Evolutionary conservation across 805 yeast genomes (phyloP), one percentile per base, ranked within the genome.

Genomic region (Saccharomycopsis sp.): DNA sequence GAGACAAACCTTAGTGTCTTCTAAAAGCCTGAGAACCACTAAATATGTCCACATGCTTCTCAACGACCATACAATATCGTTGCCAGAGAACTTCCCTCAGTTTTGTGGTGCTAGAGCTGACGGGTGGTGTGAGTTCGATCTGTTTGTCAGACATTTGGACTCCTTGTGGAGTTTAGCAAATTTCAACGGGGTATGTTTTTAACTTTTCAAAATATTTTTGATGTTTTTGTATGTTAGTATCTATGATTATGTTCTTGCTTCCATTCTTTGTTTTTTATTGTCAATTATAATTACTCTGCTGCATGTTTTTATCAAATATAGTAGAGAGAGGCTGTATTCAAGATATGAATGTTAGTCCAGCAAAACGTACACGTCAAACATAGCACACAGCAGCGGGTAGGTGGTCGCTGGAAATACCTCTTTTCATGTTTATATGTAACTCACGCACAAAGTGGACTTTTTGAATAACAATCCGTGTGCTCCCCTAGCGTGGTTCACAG

Each of bases 101-200:
- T 61, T 40, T 53, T 57, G 56, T 48, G 62, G 60, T 20, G 50
- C 57, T n/a, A 55, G 64, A 56, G 63, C 51, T 29, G 65, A 63
- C 29, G 65, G 65, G 15, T 62, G 65, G 65, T 63, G 65, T 47
- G 58, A 54, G 41, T 52, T 59, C 21, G 57, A 56, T 24, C 34
- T 56, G 14, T 61, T 61, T 34, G 29, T 54, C 34, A 53, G 24
- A 8, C 59, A 61, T 55, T 54, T 61, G 41, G 60, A 51, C 1
- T 47, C 57, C 7, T 57, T 56, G 24, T 59, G 57, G 57, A 55
- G 56, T 3, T 37, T 7, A 1, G 55, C 57, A 37, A 48, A 55
- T 12, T 59, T 24, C 21, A 50, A 56, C 16, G 24, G 29, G 24
- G 56, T 21, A 4, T 48, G 51, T 18, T 21, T 7, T 44, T 18